Percentiles rank a stretch among this genome's conserved stretches.
Evolutionary conservation across 108 stramenopile genomes (phyloP).

Genomic region (Skeletonema grethae): DNA sequence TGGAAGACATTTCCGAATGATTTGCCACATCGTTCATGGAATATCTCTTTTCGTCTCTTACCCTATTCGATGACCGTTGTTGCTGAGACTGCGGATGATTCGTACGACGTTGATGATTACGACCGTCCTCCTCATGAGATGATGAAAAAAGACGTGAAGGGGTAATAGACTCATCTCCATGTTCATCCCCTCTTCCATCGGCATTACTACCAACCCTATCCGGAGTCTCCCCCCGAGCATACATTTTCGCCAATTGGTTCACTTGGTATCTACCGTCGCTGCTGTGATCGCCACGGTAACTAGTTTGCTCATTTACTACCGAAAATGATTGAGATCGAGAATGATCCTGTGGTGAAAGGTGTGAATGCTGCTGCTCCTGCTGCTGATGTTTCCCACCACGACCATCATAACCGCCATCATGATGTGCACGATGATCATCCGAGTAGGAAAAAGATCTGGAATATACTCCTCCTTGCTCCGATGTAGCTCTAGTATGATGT

Average conservation of each 20-base stretch:
- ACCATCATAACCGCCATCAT: background rate
- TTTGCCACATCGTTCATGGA: background rate
- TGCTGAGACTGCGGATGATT: background rate
- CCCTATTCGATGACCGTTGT: background rate
- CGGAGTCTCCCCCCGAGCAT: background rate
- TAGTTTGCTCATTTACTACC: background rate
- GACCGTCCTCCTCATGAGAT: background rate
- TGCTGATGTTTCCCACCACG: background rate
- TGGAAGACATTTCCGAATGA: background rate
- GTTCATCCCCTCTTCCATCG: background rate
- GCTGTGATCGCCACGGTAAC: background rate
- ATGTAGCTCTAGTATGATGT: background rate
- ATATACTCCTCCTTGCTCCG: background rate
- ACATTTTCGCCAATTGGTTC: background rate
- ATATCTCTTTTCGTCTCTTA: background rate
- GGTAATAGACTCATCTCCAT: background rate
- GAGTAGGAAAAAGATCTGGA: background rate
- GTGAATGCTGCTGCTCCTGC: background rate
- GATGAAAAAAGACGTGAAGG: background rate
- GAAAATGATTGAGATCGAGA: slow-evolving; percentile 4
- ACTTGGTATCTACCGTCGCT: background rate
- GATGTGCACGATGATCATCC: background rate
- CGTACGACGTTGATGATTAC: background rate
- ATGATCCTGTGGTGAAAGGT: background rate
- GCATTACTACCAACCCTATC: background rate